A percentile compares a stretch with the other conserved stretches of the same genome.
phyloP scores from a whole-genome alignment of 2,329 filamentous ascomycete genomes.

The Alternaria hordeiaustralica region DNA sequence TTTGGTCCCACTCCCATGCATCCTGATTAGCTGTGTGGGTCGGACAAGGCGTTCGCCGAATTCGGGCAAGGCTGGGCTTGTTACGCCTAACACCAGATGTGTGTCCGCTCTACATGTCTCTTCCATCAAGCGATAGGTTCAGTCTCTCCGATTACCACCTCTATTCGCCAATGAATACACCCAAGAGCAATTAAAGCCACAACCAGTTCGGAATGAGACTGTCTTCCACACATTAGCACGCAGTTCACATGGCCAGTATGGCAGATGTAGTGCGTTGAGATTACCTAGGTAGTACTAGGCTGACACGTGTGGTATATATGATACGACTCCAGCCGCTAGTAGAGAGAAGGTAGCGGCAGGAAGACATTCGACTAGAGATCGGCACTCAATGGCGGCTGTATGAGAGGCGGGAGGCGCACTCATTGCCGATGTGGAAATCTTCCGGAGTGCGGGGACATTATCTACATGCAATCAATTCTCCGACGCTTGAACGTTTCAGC shows the following conservation, averaged over 20 bases:
- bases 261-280: too few relatives aligned
- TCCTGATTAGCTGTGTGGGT: background rate
- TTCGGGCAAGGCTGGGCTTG: background rate
- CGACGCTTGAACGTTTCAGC: constrained; percentile 17
- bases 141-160: background rate
- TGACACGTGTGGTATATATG: background rate
- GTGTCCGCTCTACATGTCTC: background rate
- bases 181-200: background rate
- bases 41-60: background rate
- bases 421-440: constrained; percentile 5
- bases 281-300: too few relatives aligned
- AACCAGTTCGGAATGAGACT: background rate
- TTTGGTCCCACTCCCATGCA: background rate
- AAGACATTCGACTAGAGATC: background rate
- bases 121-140: background rate
- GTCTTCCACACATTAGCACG: background rate
- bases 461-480: constrained; percentile 8
- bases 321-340: background rate
- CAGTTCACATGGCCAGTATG: too few relatives aligned
- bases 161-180: background rate
- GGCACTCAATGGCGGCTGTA: background rate
- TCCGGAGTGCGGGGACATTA: constrained; percentile 6
- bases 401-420: background rate
- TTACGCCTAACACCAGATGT: background rate
- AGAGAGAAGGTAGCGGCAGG: background rate